Conservation (phyloP, 495 filamentous ascomycete genomes). For the Clavariopsis aquatica region DNA sequence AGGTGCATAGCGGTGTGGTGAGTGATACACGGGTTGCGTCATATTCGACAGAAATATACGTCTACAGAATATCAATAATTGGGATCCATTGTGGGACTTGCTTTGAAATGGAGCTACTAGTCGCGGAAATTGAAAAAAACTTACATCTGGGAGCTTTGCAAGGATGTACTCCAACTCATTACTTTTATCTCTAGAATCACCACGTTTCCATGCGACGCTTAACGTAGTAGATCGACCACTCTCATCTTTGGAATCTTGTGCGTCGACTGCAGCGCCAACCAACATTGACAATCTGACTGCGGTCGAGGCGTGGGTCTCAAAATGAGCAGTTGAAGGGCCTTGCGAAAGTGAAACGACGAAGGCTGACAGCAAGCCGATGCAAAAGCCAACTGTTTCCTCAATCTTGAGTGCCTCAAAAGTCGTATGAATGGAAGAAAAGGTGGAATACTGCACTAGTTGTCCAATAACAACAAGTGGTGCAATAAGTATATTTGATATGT, state of each 20-base stretch:
- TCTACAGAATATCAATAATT: background rate
- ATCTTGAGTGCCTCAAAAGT: background rate
- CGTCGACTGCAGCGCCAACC: constrained; percentile 50
- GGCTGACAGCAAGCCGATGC: constrained; percentile 50
- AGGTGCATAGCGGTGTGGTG: background rate
- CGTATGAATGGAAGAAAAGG: too few relatives aligned
- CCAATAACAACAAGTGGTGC: background rate
- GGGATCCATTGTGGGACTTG: background rate
- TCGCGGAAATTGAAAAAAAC: background rate
- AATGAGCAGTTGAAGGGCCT: constrained; percentile 16
- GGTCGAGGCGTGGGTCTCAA: constrained; percentile 46
- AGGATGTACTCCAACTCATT: background rate
- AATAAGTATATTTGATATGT: background rate
- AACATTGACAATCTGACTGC: constrained; percentile 48
- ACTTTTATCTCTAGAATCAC: background rate
- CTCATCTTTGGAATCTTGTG: constrained; percentile 41
- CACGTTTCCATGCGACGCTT: constrained; percentile 12
- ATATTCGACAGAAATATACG: background rate
- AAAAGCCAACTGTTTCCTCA: constrained; percentile 48
- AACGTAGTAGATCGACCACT: constrained; percentile 36
- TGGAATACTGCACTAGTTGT: background rate
- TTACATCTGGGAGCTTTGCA: background rate
- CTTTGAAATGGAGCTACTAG: background rate
- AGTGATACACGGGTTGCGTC: background rate
- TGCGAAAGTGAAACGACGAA: constrained; percentile 44